Base-by-base conservation (phyloP, 176 grass and related monocot genomes). In the Zizania latifolia region DNA sequence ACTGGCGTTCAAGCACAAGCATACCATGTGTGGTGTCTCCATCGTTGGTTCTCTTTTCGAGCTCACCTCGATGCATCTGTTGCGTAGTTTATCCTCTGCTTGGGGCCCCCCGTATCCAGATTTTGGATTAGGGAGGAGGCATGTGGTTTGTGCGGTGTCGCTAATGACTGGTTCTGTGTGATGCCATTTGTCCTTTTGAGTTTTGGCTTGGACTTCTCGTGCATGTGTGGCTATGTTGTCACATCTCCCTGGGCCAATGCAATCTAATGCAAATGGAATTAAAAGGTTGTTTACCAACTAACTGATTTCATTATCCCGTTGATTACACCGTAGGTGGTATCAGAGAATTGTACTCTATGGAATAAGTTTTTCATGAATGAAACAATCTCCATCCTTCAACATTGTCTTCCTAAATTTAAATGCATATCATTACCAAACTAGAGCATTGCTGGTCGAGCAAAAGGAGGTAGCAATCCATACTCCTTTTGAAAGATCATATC, bases 121-220 rank as follows among this genome's bases (percentile, higher is more conserved):
- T 36, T 43, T 64, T 36, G 6, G 16, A 71, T 82, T 77, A 71
- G 46, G n/a, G 22, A 8, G 16, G 37, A 58, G 7, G 12, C 13
- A 57, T 77, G 46, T 63, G 29, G 26, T 58, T 71, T 77, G 58
- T 65, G 59, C n/a, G n/a, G 13, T 59, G 79, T 51, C 79, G 58
- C 38, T 72, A 66, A 72, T 60, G 58, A 72, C 66, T 66, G 59
- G 38, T 82, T 72, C n/a, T n/a, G n/a, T 72, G 38, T 60, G 85
- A 65, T 40, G 66, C 46, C 44, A 78, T 17, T 37, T 77, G 32
- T 68, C 62, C 24, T 48, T 7, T 2, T n/a, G n/a, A n/a, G n/a
- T n/a, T n/a, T n/a, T 64, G 35, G 71, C 45, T 37, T 56, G 22
- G 62, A 55, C 46, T 64, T 71, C 63, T 71, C 33, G 32, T 71